A percentile compares a stretch with the other conserved stretches of the same genome.
Evolutionary conservation across 768 basidiomycete genomes (phyloP).

Genomic region (Plicaturopsis crispa): DNA sequence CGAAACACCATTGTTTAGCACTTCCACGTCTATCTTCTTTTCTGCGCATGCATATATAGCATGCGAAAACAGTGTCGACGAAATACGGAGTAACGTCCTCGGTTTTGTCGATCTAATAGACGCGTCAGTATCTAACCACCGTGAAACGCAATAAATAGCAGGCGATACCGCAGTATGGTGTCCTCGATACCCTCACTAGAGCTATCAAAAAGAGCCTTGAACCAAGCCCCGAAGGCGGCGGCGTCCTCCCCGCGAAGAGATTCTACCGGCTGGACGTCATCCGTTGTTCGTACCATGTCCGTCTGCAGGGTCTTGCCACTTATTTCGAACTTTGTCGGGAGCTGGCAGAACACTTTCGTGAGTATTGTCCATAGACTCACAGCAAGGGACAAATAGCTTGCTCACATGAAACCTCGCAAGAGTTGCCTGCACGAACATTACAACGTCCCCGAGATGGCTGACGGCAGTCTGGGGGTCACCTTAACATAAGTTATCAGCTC

Average conservation of each 20-base stretch:
- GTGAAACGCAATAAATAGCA: neutral
- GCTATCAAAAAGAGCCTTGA: conserved; percentile 71
- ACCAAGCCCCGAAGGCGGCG: conserved; percentile 50
- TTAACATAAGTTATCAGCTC: conserved; percentile 18
- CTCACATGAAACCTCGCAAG: conserved; percentile 64
- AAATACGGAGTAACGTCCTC: conserved; percentile 56
- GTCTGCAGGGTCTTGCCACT: conserved; percentile 39
- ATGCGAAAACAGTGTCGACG: conserved; percentile 57
- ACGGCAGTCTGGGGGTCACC: conserved; percentile 83
- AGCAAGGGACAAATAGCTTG: conserved; percentile 10
- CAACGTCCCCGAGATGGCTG: conserved; percentile 71
- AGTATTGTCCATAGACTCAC: neutral
- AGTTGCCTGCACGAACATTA: conserved; percentile 63
- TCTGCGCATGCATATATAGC: conserved; percentile 43
- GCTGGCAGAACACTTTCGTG: conserved; percentile 25
- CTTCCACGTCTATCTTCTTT: conserved; percentile 58
- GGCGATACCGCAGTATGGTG: conserved; percentile 24
- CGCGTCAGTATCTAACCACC: neutral
- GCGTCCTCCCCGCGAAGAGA: conserved; percentile 36
- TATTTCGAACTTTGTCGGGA: conserved; percentile 38
- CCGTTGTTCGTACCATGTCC: conserved; percentile 43
- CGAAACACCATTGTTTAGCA: conserved; percentile 65
- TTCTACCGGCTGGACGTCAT: conserved; percentile 31
- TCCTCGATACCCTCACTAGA: conserved; percentile 81
- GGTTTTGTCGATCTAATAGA: conserved; percentile 60